Percentiles rank a stretch among this genome's conserved stretches.
These are phyloP conservation scores for Circinella minor DNA, from an alignment of 371 early-diverging fungal genomes.

Conservation along the genomic window DNA sequence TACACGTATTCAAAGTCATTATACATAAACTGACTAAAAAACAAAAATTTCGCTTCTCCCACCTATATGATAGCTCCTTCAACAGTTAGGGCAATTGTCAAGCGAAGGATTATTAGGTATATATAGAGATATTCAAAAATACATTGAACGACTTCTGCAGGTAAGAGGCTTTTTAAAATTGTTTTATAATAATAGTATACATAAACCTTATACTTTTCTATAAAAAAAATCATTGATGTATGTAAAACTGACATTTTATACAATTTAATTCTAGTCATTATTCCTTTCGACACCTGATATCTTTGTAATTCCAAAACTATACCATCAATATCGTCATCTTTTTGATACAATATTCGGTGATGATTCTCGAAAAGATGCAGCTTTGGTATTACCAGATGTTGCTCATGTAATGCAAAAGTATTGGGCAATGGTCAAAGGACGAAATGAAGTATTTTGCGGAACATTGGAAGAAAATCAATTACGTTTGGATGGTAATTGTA, in stretches of 20 bases:
- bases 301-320: constrained; percentile 66
- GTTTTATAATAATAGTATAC: no score
- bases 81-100: constrained; percentile 6
- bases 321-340: constrained; percentile 46
- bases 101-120: constrained; percentile 6
- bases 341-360: constrained; percentile 44
- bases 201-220: no score
- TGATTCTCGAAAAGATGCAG: constrained; percentile 15
- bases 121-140: constrained; percentile 22
- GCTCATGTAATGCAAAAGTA: constrained; percentile 38
- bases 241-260: no score
- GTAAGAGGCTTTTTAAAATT: constrained; percentile 18
- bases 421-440: constrained; percentile 49
- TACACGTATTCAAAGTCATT: no score
- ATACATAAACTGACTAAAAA: no score
- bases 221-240: no score
- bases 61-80: constrained; percentile 11
- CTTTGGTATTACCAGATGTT: constrained; percentile 28
- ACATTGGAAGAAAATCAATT: constrained; percentile 37
- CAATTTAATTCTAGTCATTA: constrained; percentile 39
- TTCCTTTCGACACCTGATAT: constrained; percentile 69
- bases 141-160: constrained; percentile 62
- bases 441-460: constrained; percentile 56
- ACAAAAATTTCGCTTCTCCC: background rate
- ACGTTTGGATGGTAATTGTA: constrained; percentile 14